Conservation (phyloP, 768 basidiomycete species). For the Boletus rex-veris region DNA sequence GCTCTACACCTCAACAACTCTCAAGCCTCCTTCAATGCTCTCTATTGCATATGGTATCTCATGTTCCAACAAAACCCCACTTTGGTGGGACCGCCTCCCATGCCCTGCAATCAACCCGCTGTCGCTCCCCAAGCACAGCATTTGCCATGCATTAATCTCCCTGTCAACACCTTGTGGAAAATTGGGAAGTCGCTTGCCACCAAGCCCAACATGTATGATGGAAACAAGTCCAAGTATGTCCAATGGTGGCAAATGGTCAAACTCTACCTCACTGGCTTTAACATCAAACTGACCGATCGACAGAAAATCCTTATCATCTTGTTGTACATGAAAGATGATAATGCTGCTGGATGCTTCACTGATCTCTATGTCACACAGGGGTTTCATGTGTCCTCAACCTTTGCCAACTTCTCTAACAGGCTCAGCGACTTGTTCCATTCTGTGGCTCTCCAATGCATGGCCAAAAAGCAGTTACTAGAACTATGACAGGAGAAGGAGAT, state of each 20-base stretch:
- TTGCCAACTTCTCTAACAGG: too few species aligned
- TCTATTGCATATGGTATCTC: too few species aligned
- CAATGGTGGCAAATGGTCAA: not conserved
- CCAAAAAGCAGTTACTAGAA: not conserved
- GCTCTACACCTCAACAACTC: too few species aligned
- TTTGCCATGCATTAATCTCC: too few species aligned
- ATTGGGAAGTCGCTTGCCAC: not conserved
- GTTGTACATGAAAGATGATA: not conserved
- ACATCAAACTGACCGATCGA: accelerated
- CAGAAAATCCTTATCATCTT: not conserved
- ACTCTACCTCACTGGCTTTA: not conserved
- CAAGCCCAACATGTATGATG: not conserved
- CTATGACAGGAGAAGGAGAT: not conserved
- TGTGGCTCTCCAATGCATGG: not conserved
- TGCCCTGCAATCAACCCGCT: too few species aligned
- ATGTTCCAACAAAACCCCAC: too few species aligned
- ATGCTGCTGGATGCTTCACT: not conserved
- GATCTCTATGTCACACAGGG: not conserved
- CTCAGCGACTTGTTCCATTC: not conserved
- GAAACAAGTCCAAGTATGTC: not conserved
- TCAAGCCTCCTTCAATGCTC: too few species aligned
- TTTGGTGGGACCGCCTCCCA: too few species aligned
- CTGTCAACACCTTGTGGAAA: too few species aligned
- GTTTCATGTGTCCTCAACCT: too few species aligned
- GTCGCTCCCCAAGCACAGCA: too few species aligned